Evolutionary conservation across 768 basidiomycete species (phyloP).

Genomic region (Suillus cothurnatus): DNA sequence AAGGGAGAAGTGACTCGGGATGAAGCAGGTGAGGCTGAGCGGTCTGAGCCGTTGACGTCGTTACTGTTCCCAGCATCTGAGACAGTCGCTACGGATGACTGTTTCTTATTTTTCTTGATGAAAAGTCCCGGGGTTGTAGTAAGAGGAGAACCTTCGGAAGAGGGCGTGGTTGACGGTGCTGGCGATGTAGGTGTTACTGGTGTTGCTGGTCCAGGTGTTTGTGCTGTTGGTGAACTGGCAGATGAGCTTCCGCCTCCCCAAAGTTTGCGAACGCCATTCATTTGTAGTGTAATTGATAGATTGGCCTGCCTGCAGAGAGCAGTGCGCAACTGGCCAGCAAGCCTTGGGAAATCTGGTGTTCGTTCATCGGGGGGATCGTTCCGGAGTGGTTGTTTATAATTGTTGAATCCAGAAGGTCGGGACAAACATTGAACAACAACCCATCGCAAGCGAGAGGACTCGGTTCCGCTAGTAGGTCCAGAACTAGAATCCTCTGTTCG

Average conservation of each 20-base stretch:
- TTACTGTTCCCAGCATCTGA: constrained; percentile 11
- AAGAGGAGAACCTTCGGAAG: constrained; percentile 16
- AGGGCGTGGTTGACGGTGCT: constrained; percentile 14
- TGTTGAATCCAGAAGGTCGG: background rate
- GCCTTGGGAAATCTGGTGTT: constrained; percentile 5
- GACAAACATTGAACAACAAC: background rate
- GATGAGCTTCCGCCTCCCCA: constrained; percentile 45
- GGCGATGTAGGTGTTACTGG: constrained; percentile 22
- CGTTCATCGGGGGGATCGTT: background rate
- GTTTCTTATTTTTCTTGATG: constrained; percentile 56
- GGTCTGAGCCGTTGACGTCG: constrained; percentile 29
- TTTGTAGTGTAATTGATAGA: constrained; percentile 33
- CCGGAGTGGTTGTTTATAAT: background rate
- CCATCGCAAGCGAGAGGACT: background rate
- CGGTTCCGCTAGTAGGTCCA: too few relatives aligned
- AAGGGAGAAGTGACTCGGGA: constrained; percentile 25
- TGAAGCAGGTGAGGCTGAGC: constrained; percentile 26
- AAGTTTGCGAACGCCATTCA: constrained; percentile 73
- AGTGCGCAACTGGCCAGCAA: background rate
- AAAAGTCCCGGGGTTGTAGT: constrained; percentile 37
- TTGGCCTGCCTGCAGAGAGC: background rate
- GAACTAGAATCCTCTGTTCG: background rate
- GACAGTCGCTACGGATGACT: constrained; percentile 24
- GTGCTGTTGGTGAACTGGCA: constrained; percentile 33
- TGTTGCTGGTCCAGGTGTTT: constrained; percentile 15